Percentiles rank a stretch among this genome's conserved stretches.
Conservation (phyloP, 495 filamentous ascomycete genomes). For the Annulohypoxylon nitens region DNA sequence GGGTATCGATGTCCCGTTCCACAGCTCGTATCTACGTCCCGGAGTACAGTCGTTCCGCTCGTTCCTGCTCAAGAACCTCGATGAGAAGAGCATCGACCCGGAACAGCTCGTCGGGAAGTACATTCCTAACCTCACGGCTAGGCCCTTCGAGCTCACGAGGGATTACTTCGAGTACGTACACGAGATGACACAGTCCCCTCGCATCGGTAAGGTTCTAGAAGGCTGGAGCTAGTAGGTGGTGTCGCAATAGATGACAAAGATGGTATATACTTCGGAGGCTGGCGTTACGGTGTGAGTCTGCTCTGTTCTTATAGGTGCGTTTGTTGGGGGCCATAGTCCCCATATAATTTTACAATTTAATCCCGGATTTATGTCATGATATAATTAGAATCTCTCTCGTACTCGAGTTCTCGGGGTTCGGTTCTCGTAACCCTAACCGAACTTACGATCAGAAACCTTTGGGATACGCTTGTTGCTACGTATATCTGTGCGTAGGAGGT, state of each 20-base stretch:
- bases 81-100: constrained; percentile 88
- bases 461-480: constrained; percentile 3
- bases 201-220: constrained; percentile 87
- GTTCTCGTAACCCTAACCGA: constrained; percentile 26
- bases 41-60: constrained; percentile 91
- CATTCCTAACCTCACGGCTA: constrained; percentile 90
- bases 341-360: constrained; percentile 9
- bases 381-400: constrained; percentile 22
- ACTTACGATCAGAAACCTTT: constrained; percentile 14
- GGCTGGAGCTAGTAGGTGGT: constrained; percentile 76
- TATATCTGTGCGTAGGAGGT: neutral
- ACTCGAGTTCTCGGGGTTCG: constrained; percentile 8
- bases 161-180: constrained; percentile 99
- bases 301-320: constrained; percentile 16
- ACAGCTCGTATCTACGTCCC: constrained; percentile 89
- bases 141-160: constrained; percentile 85
- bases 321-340: constrained; percentile 24
- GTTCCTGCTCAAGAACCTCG: constrained; percentile 92
- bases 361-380: constrained; percentile 19
- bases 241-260: constrained; percentile 20
- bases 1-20: constrained; percentile 93
- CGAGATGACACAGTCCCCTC: constrained; percentile 87
- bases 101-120: constrained; percentile 89
- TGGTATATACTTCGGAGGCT: constrained; percentile 17
- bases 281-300: constrained; percentile 17